phyloP scores from a whole-genome alignment of 2,329 filamentous ascomycete species.

The Diaporthe aspalathi region DNA sequence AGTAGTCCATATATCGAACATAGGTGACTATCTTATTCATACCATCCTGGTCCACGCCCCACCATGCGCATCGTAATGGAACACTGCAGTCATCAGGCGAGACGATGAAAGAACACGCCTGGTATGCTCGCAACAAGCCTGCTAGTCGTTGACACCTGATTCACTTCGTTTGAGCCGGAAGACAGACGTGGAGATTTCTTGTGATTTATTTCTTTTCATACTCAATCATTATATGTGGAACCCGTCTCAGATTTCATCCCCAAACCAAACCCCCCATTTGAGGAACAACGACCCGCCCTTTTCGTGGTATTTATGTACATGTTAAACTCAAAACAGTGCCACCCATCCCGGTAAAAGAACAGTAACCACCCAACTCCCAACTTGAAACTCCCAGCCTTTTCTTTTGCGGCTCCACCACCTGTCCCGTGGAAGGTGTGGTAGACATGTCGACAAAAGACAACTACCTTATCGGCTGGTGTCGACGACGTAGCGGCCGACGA shows the following conservation, averaged over 20 bases:
- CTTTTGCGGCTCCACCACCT: background rate
- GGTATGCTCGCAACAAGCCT: too few species aligned
- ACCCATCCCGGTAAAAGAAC: background rate
- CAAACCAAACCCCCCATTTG: background rate
- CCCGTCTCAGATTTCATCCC: background rate
- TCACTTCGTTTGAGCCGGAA: too few species aligned
- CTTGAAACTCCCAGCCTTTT: constrained; percentile 2
- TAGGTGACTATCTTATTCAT: too few species aligned
- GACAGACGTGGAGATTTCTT: background rate
- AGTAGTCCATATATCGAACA: too few species aligned
- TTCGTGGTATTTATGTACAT: constrained; percentile 29
- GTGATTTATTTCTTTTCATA: constrained; percentile 5
- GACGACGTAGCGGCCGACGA: constrained; percentile 83
- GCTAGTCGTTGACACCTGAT: too few species aligned
- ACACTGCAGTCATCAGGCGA: too few species aligned
- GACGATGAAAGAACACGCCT: too few species aligned
- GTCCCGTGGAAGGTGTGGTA: background rate
- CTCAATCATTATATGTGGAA: constrained; percentile 1
- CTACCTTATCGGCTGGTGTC: constrained; percentile 77
- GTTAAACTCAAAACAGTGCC: background rate
- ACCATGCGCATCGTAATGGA: too few species aligned
- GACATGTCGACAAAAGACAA: too few species aligned
- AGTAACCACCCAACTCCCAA: background rate
- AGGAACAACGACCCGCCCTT: constrained; percentile 1
- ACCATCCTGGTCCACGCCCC: too few species aligned